Evolutionary conservation across 2,329 filamentous ascomycete species (phyloP).

Genomic region (Didymella lethalis): DNA sequence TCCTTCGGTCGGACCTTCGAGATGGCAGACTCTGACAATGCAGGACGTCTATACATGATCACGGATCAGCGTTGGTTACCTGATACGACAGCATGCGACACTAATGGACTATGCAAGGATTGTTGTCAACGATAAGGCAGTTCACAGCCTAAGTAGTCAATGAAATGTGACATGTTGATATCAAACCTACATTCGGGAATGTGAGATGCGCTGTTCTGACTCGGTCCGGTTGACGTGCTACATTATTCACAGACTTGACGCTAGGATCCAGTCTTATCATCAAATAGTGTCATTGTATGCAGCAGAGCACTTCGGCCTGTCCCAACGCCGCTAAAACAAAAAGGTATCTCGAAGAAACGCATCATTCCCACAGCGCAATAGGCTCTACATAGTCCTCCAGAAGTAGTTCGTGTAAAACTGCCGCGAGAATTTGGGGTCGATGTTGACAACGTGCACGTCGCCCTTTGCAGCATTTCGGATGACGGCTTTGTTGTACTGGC

Average conservation of each 20-base stretch:
- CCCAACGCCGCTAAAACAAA: slow-evolving; percentile 8
- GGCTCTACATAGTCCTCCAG: slow-evolving; percentile 78
- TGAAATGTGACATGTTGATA: neutral
- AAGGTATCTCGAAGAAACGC: slow-evolving; percentile 12
- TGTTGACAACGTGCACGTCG: slow-evolving; percentile 92
- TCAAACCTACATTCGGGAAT: neutral
- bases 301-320: neutral
- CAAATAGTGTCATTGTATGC: neutral
- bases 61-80: neutral
- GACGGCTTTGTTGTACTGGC: slow-evolving; percentile 85
- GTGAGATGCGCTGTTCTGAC: too few relatives aligned
- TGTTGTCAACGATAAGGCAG: neutral
- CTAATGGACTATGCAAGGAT: neutral
- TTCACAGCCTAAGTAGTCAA: neutral
- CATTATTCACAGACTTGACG: neutral
- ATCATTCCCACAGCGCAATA: neutral
- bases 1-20: too few relatives aligned
- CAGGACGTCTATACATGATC: neutral
- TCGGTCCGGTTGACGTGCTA: too few relatives aligned
- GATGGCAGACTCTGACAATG: too few relatives aligned
- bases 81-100: neutral
- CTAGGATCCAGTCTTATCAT: neutral
- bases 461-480: slow-evolving; percentile 86
- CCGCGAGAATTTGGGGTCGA: slow-evolving; percentile 89
- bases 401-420: slow-evolving; percentile 97